phyloP scores from a whole-genome alignment of 768 basidiomycete genomes.

The Rubroboletus satanas region DNA sequence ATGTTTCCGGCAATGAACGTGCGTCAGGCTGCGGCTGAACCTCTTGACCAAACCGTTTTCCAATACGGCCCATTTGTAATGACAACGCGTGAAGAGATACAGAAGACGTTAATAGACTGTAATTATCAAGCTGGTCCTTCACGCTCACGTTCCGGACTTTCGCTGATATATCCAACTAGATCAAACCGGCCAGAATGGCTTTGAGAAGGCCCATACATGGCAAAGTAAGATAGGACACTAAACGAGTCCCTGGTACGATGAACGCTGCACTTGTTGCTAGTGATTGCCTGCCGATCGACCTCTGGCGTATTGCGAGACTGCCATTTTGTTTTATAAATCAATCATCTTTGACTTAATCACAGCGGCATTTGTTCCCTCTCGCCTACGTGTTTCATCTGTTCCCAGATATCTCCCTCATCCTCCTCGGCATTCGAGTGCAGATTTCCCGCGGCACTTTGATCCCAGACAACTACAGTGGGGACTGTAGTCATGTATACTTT shows the following conservation, averaged over 20 bases:
- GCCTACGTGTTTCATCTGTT: slow-evolving; percentile 53
- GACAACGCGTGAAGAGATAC: slow-evolving; percentile 75
- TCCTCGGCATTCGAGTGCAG: slow-evolving; percentile 15
- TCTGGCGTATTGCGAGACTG: background rate
- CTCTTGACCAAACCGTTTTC: slow-evolving; percentile 81
- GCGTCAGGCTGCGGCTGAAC: slow-evolving; percentile 74
- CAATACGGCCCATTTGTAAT: slow-evolving; percentile 90
- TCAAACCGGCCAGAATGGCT: slow-evolving; percentile 76
- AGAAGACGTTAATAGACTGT: slow-evolving; percentile 81
- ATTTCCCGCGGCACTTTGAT: slow-evolving; percentile 33
- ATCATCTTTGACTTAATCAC: too few relatives aligned
- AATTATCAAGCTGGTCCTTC: slow-evolving; percentile 22
- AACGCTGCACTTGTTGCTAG: background rate
- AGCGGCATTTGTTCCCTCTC: slow-evolving; percentile 26
- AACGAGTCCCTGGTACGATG: background rate
- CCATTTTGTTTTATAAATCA: too few relatives aligned
- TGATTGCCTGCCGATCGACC: background rate
- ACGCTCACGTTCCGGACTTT: background rate
- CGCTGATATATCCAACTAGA: slow-evolving; percentile 39
- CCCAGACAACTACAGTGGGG: slow-evolving; percentile 67
- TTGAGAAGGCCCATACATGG: slow-evolving; percentile 88
- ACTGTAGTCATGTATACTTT: slow-evolving; percentile 60
- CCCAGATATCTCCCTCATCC: slow-evolving; percentile 66
- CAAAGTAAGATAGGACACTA: slow-evolving; percentile 67
- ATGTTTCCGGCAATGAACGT: slow-evolving; percentile 2